Evolutionary conservation across 306 rosid species (phyloP).

Genomic region (Acmispon strigosus): DNA sequence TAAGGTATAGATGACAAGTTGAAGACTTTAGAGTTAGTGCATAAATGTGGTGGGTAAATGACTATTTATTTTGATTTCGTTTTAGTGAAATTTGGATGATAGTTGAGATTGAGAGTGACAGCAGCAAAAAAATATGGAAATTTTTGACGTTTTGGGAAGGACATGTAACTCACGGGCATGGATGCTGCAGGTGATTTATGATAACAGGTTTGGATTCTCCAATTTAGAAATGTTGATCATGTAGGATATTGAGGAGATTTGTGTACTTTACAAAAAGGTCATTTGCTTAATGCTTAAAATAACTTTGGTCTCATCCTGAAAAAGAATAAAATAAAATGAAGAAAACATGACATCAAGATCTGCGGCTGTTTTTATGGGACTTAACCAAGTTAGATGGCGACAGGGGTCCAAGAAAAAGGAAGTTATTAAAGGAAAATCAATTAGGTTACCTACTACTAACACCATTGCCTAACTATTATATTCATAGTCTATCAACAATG

Average conservation of each 20-base stretch:
- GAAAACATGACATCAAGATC: constrained; percentile 8
- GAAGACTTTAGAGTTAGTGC: not conserved
- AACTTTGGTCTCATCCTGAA: not conserved
- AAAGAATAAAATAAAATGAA: not conserved
- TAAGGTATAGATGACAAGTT: constrained; percentile 6
- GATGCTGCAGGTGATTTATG: not conserved
- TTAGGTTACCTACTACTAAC: constrained; percentile 35
- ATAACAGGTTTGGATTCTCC: not conserved
- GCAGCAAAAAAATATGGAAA: not conserved
- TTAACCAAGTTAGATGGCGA: not conserved
- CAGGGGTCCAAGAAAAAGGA: constrained; percentile 2
- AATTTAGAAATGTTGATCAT: not conserved
- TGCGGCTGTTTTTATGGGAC: constrained; percentile 10
- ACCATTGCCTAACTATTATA: not conserved
- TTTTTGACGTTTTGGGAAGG: not conserved
- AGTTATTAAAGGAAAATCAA: constrained; percentile 31
- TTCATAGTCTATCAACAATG: no score
- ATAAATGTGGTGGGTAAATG: constrained; percentile 30
- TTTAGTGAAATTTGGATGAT: constrained; percentile 32
- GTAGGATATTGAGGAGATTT: not conserved
- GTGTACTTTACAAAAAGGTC: not conserved
- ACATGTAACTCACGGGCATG: not conserved
- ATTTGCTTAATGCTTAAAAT: no score
- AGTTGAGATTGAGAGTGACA: constrained; percentile 35
- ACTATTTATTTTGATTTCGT: not conserved